A percentile compares a stretch with the other conserved stretches of the same genome.
Conservation (phyloP, 2,329 filamentous ascomycete genomes). For the Coniochaeta sp. region DNA sequence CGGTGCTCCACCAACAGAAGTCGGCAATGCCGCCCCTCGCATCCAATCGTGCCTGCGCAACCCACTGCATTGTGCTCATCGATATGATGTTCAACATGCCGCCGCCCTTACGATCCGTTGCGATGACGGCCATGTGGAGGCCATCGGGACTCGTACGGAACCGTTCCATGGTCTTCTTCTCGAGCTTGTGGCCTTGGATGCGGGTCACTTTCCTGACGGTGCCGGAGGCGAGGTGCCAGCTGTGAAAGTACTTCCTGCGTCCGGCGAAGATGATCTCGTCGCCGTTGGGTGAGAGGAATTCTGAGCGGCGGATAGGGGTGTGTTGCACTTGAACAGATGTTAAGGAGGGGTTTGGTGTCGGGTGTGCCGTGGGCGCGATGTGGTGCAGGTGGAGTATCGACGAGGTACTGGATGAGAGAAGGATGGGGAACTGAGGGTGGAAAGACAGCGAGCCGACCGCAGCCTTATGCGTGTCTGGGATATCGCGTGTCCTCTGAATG, state of each 20-base stretch:
- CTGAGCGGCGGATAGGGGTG: conserved; percentile 76
- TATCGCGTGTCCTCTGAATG: conserved; percentile 83
- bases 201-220: conserved; percentile 74
- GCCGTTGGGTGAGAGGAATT: conserved; percentile 67
- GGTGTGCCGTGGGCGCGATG: conserved; percentile 66
- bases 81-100: conserved; percentile 83
- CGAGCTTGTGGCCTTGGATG: conserved; percentile 66
- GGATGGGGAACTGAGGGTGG: conserved; percentile 80
- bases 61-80: conserved; percentile 77
- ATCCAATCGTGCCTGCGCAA: conserved; percentile 74
- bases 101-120: conserved; percentile 74
- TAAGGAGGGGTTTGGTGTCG: conserved; percentile 78
- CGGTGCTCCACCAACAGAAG: conserved; percentile 87
- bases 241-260: conserved; percentile 84
- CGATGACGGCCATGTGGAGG: conserved; percentile 75
- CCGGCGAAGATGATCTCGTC: conserved; percentile 84
- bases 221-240: conserved; percentile 82
- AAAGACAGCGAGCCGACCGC: conserved; percentile 79
- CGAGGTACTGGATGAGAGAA: conserved; percentile 82
- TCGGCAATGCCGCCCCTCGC: conserved; percentile 78
- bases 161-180: conserved; percentile 84
- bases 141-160: conserved; percentile 87
- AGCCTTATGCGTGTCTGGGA: conserved; percentile 70
- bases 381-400: conserved; percentile 86
- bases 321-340: conserved; percentile 82